Evolutionary conservation across 768 basidiomycete genomes (phyloP).

Genomic region (Boletus subparvulus): DNA sequence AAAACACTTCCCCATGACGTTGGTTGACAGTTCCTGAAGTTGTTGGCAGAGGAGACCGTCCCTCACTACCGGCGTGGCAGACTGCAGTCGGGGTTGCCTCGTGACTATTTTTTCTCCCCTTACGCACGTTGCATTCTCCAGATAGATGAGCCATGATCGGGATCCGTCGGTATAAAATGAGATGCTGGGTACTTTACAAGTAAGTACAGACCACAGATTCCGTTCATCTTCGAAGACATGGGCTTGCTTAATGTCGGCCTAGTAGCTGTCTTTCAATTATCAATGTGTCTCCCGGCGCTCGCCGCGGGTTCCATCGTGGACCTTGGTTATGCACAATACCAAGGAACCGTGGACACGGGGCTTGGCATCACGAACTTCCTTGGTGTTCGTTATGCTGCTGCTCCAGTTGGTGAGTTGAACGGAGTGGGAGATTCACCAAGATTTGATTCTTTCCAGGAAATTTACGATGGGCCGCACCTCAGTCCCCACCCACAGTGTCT

Average conservation of each 20-base stretch:
- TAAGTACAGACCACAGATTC: not conserved
- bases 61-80: not conserved
- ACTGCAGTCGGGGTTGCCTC: not conserved
- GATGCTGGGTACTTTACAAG: not conserved
- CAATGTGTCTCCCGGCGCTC: slow-evolving; percentile 2
- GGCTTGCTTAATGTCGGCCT: not conserved
- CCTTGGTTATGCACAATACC: slow-evolving; percentile 30
- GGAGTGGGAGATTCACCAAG: too few relatives aligned
- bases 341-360: slow-evolving; percentile 20
- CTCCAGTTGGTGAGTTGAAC: slow-evolving; percentile 22
- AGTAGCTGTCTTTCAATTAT: not conserved
- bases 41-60: not conserved
- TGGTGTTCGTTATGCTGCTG: slow-evolving; percentile 28
- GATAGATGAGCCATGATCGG: not conserved
- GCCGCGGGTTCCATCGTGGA: slow-evolving; percentile 16
- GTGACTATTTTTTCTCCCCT: not conserved
- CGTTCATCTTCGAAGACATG: not conserved
- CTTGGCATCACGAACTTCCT: slow-evolving; percentile 27
- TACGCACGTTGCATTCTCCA: not conserved
- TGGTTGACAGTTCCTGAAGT: not conserved
- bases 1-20: not conserved
- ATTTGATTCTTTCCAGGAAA: slow-evolving; percentile 13
- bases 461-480: slow-evolving; percentile 32
- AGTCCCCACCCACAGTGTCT: slow-evolving; percentile 17
- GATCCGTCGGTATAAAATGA: not conserved